Evolutionary conservation across 176 grass and related monocot species (phyloP).

Genomic region (Pharus latifolius): DNA sequence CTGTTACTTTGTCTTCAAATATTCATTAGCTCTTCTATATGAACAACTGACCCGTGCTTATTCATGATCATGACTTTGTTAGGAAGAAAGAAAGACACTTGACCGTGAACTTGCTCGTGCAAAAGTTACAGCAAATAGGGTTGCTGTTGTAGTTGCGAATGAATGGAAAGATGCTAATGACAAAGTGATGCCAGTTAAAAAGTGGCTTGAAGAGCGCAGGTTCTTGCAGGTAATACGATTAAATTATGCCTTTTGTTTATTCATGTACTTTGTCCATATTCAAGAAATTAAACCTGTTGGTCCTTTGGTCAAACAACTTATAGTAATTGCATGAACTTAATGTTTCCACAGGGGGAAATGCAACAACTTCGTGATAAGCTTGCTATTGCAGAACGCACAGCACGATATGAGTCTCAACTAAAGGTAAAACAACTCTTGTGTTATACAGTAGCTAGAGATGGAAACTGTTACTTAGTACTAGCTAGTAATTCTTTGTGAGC

Average conservation of each 20-base stretch:
- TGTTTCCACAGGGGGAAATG: slow-evolving; percentile 72
- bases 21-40: background rate
- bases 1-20: background rate
- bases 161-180: slow-evolving; percentile 99
- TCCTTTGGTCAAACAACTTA: background rate
- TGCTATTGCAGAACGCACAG: slow-evolving; percentile 77
- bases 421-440: slow-evolving; percentile 44
- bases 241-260: slow-evolving; percentile 11
- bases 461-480: background rate
- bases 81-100: slow-evolving; percentile 95
- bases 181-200: slow-evolving; percentile 99
- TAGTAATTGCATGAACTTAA: background rate
- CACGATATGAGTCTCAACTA: slow-evolving; percentile 85
- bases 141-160: slow-evolving; percentile 92
- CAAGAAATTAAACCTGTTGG: background rate
- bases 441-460: background rate
- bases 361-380: slow-evolving; percentile 90
- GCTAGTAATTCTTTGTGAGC: slow-evolving; percentile 1
- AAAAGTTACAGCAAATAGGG: slow-evolving; percentile 91
- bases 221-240: slow-evolving; percentile 73
- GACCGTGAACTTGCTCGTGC: slow-evolving; percentile 94
- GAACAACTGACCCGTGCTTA: slow-evolving; percentile 4
- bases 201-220: slow-evolving; percentile 97
- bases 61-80: slow-evolving; percentile 24
- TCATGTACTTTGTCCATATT: background rate